Evolutionary conservation across 2,329 filamentous ascomycete species (phyloP).

Genomic region (Hypomyces perniciosus): DNA sequence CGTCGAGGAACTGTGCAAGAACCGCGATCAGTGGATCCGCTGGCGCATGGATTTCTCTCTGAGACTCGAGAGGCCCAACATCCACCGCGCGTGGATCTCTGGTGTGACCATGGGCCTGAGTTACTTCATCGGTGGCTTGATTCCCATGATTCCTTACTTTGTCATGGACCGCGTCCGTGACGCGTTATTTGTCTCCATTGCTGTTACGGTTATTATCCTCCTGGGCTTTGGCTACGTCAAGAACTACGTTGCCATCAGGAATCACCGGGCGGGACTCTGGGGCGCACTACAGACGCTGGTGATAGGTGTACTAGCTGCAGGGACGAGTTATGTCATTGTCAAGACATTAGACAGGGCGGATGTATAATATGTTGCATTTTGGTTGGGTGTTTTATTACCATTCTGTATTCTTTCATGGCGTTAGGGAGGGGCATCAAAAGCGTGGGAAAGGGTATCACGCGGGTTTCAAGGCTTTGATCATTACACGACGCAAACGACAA

Average conservation of each 20-base stretch:
- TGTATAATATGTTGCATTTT: neutral
- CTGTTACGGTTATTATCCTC: constrained; percentile 54
- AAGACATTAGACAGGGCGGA: constrained; percentile 42
- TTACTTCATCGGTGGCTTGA: constrained; percentile 64
- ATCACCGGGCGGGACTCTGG: constrained; percentile 47
- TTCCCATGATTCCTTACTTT: constrained; percentile 68
- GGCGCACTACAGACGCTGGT: constrained; percentile 60
- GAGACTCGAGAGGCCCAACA: constrained; percentile 39
- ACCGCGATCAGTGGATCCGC: constrained; percentile 44
- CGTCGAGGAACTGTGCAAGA: constrained; percentile 43
- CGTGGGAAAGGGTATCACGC: neutral
- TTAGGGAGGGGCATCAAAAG: neutral
- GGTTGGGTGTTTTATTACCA: neutral
- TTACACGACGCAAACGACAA: too few relatives aligned
- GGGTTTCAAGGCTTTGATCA: neutral
- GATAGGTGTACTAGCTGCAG: constrained; percentile 60
- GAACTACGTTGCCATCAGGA: constrained; percentile 48
- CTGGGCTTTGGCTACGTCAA: constrained; percentile 62
- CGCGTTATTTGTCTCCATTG: constrained; percentile 54
- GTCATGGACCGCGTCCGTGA: constrained; percentile 40
- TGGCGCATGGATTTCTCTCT: constrained; percentile 58
- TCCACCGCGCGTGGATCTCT: constrained; percentile 44
- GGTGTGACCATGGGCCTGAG: constrained; percentile 61
- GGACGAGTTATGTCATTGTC: constrained; percentile 59
- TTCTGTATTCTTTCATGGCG: constrained; percentile 4